phyloP scores from a whole-genome alignment of 2,329 filamentous ascomycete species.

The Zymoseptoria passerinii region DNA sequence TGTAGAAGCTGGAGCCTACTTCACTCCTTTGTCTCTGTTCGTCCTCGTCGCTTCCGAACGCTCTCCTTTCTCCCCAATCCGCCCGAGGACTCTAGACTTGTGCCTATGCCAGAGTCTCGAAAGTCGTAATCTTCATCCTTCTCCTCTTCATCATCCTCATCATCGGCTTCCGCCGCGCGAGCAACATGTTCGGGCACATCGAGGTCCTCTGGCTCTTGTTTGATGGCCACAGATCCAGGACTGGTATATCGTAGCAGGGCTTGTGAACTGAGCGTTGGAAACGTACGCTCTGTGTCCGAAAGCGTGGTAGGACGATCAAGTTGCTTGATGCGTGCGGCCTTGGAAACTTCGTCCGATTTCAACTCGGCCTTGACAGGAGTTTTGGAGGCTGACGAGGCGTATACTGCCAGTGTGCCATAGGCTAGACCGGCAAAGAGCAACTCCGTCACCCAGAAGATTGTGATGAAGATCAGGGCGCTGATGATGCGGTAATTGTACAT shows the following conservation, averaged over 20 bases:
- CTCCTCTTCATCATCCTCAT: slow-evolving; percentile 39
- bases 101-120: slow-evolving; percentile 42
- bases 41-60: slow-evolving; percentile 22
- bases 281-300: slow-evolving; percentile 42
- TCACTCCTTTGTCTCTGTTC: slow-evolving; percentile 1
- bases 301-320: slow-evolving; percentile 20
- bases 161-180: slow-evolving; percentile 30
- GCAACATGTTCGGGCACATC: slow-evolving; percentile 13
- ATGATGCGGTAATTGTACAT: slow-evolving; percentile 78
- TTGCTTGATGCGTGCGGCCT: slow-evolving; percentile 8
- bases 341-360: slow-evolving; percentile 13
- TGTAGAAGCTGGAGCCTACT: neutral
- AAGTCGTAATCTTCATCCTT: slow-evolving; percentile 32
- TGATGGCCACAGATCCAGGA: slow-evolving; percentile 16
- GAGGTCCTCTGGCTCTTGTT: slow-evolving; percentile 23
- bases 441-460: slow-evolving; percentile 69
- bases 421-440: slow-evolving; percentile 57
- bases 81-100: slow-evolving; percentile 38
- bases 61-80: slow-evolving; percentile 22
- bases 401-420: slow-evolving; percentile 51
- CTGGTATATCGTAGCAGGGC: slow-evolving; percentile 31
- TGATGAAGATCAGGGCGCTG: slow-evolving; percentile 60
- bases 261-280: slow-evolving; percentile 41
- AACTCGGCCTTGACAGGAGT: slow-evolving; percentile 3
- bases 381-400: slow-evolving; percentile 24